Percentiles rank a stretch among this genome's conserved stretches.
These are phyloP conservation scores for Eutrema heterophyllum DNA, from an alignment of 345 rosid species.

Conservation along the genomic window DNA sequence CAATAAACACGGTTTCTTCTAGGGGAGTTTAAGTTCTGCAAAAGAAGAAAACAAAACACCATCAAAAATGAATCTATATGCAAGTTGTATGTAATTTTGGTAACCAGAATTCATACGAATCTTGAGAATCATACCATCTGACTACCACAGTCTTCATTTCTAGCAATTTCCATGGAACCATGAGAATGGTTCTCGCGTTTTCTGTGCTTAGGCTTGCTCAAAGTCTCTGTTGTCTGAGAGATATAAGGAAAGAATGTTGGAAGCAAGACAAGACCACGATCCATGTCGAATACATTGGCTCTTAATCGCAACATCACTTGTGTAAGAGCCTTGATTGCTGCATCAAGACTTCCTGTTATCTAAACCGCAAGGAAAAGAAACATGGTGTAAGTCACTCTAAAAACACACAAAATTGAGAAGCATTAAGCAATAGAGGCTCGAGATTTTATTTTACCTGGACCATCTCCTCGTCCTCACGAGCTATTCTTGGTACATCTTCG, in stretches of 20 bases:
- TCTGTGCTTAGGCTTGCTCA: constrained; percentile 43
- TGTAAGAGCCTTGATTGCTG: constrained; percentile 58
- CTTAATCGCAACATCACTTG: constrained; percentile 57
- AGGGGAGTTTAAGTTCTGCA: constrained; percentile 38
- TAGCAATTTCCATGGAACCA: constrained; percentile 32
- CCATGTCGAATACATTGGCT: constrained; percentile 63
- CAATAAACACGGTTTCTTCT: constrained; percentile 53
- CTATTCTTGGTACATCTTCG: constrained; percentile 48
- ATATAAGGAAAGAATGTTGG: constrained; percentile 59
- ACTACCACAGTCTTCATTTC: constrained; percentile 40
- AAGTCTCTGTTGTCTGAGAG: constrained; percentile 42
- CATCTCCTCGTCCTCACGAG: constrained; percentile 56
- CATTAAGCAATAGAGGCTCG: neutral
- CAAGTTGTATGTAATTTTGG: neutral
- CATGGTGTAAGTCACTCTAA: neutral
- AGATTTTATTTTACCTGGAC: constrained; percentile 41
- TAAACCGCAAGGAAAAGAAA: constrained; percentile 17
- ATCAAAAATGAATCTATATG: neutral
- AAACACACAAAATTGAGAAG: neutral
- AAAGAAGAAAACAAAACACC: neutral
- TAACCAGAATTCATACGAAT: neutral
- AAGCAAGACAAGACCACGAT: constrained; percentile 46
- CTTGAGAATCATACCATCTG: constrained; percentile 37
- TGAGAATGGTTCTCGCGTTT: constrained; percentile 41
- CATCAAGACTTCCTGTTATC: constrained; percentile 67